Percentiles rank a stretch among this genome's conserved stretches.
Evolutionary conservation across 2,329 filamentous ascomycete genomes (phyloP).

Genomic region (Leptographium procerum): DNA sequence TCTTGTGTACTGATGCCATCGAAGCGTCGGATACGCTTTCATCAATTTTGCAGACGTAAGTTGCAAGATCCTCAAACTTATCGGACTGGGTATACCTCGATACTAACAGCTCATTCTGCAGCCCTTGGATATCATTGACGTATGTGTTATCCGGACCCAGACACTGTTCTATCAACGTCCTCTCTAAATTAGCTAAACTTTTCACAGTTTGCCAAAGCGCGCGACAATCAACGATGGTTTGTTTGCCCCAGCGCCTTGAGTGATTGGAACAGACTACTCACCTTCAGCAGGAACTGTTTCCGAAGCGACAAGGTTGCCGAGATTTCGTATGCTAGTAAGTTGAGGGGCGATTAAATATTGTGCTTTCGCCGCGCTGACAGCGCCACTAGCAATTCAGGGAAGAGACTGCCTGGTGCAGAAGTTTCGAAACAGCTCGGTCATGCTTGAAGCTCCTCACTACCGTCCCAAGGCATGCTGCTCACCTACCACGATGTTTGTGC

Average conservation of each 20-base stretch:
- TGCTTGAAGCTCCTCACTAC: slow-evolving; percentile 73
- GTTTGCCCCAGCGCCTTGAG: slow-evolving; percentile 4
- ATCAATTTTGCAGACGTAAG: slow-evolving; percentile 83
- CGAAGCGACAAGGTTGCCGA: slow-evolving; percentile 77
- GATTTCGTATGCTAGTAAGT: slow-evolving; percentile 86
- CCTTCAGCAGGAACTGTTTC: slow-evolving; percentile 56
- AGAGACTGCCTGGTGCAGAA: slow-evolving; percentile 85
- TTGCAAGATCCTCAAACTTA: slow-evolving; percentile 1
- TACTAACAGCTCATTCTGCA: slow-evolving; percentile 19
- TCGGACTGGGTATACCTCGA: neutral
- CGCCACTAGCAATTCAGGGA: slow-evolving; percentile 66
- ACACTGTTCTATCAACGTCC: neutral
- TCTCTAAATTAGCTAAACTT: slow-evolving; percentile 19
- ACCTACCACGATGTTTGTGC: neutral
- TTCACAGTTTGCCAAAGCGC: slow-evolving; percentile 56
- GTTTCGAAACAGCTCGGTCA: slow-evolving; percentile 93
- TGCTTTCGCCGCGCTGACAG: neutral
- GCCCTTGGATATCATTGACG: slow-evolving; percentile 63
- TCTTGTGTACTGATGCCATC: slow-evolving; percentile 16
- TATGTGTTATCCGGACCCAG: slow-evolving; percentile 24
- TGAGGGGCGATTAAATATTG: no score
- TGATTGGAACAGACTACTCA: neutral
- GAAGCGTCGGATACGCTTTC: slow-evolving; percentile 89
- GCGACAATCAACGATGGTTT: slow-evolving; percentile 61
- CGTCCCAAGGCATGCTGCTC: slow-evolving; percentile 58